Evolutionary conservation across 768 basidiomycete species (phyloP), one percentile per base, ranked within the genome.

Genomic region (Suillus variegatus): DNA sequence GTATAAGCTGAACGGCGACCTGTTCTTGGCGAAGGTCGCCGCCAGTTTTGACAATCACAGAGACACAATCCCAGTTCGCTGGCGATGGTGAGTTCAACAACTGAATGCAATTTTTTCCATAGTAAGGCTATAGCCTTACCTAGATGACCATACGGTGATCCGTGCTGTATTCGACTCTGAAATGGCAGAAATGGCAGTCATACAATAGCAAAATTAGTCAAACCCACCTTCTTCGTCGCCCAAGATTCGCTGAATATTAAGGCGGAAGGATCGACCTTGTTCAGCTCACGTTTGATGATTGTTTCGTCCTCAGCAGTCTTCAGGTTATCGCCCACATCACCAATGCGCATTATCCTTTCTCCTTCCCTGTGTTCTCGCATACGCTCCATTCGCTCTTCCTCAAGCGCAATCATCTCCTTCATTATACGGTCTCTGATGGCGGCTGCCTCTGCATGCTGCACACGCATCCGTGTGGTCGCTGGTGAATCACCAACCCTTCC

Each of bases 1-100:
- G 91, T 63, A 99, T 95, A 13, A 99, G 86, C 71, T 97, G 95
- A 6, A 97, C 94, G 5, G 97, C 97, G 28, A 99, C 84, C 77
- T 99, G 97, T 74, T 99, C 97, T 79, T 99, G 97, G 52, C 97
- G 88, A 62, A 99, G 76, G 76, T 99, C 97, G 41, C 91, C 96
- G 3, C 97, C 97, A 6, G 96, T 99, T 80, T 99, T 99, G 74
- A 99, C 95, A 66, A 99, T 99, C 47, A 98, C 95, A 9, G 96
- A 97, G 52, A 97, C 86, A 70, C 95, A 95, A 74, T 97, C 90
- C 90, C 90, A 93, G 68, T 83, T 89, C 28, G 86, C 90, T 91
- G 71, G 55, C 61, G 63, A 54, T 35, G 47, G 57, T 55, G 5
- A 57, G 36, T 43, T 43, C 41, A 47, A 46, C 18, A 14, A 16